Evolutionary conservation across 805 yeast species (phyloP).

Genomic region (Starmerella roubikii): DNA sequence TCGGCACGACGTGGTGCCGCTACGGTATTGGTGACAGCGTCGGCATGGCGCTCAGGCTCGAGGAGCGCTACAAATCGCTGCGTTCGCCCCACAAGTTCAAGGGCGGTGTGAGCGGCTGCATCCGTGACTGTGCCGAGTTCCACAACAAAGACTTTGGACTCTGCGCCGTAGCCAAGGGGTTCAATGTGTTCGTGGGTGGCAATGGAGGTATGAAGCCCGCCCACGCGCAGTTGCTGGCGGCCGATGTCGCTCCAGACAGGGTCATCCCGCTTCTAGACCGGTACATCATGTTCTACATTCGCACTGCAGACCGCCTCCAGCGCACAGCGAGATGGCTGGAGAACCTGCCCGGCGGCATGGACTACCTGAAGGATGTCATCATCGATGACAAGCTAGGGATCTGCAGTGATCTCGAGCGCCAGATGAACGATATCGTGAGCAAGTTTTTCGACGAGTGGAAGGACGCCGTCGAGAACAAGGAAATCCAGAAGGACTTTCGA

Average conservation of each 20-base stretch:
- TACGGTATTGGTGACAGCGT: slow-evolving; percentile 31
- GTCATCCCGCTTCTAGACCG: slow-evolving; percentile 29
- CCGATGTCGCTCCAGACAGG: slow-evolving; percentile 28
- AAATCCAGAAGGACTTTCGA: slow-evolving; percentile 21
- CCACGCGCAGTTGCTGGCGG: slow-evolving; percentile 27
- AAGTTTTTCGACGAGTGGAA: slow-evolving; percentile 30
- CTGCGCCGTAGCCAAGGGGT: slow-evolving; percentile 29
- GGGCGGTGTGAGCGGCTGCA: slow-evolving; percentile 31
- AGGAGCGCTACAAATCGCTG: slow-evolving; percentile 29
- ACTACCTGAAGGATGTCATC: slow-evolving; percentile 27
- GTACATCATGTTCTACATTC: slow-evolving; percentile 29
- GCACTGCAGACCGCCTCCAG: slow-evolving; percentile 30
- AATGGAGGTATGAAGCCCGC: slow-evolving; percentile 33
- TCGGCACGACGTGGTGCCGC: slow-evolving; percentile 31
- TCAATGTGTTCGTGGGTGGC: slow-evolving; percentile 29
- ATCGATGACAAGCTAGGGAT: slow-evolving; percentile 29
- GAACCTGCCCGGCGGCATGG: slow-evolving; percentile 28
- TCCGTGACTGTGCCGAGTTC: slow-evolving; percentile 31
- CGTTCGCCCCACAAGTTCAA: slow-evolving; percentile 30
- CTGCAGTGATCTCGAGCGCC: slow-evolving; percentile 26
- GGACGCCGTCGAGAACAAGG: slow-evolving; percentile 22
- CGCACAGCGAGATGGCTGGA: slow-evolving; percentile 32
- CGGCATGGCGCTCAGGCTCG: slow-evolving; percentile 29
- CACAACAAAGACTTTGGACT: slow-evolving; percentile 30
- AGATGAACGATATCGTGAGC: slow-evolving; percentile 27